Conservation (phyloP, 805 yeast genomes). For the Alloascoidea africana region DNA sequence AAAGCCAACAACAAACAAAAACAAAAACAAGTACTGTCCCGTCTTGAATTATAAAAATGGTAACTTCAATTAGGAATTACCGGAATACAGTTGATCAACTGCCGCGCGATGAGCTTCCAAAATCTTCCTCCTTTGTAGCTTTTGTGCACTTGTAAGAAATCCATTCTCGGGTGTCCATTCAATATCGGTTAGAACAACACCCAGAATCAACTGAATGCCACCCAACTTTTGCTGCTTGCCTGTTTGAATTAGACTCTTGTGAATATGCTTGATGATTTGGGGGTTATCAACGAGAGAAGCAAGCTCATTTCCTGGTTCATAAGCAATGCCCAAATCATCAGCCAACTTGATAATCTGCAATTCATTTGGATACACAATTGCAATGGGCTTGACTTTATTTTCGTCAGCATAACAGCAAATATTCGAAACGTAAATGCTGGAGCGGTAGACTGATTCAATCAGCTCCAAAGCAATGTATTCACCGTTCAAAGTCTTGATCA, state of each 20-base stretch:
- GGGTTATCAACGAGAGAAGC: constrained; percentile 35
- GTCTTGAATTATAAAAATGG: too few relatives aligned
- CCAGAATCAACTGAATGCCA: constrained; percentile 77
- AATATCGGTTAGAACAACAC: constrained; percentile 62
- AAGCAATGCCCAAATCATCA: constrained; percentile 34
- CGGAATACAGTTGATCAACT: constrained; percentile 48
- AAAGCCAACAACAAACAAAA: too few relatives aligned
- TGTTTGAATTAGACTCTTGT: constrained; percentile 47
- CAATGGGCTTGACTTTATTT: constrained; percentile 79
- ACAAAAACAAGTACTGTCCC: too few relatives aligned
- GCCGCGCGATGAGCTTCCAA: constrained; percentile 48
- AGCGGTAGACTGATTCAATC: constrained; percentile 80
- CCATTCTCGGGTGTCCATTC: constrained; percentile 99
- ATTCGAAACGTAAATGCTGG: constrained; percentile 61
- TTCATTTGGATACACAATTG: constrained; percentile 76
- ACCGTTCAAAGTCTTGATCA: constrained; percentile 92
- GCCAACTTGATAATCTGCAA: constrained; percentile 45
- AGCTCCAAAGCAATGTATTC: constrained; percentile 96
- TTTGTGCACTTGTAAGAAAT: constrained; percentile 88
- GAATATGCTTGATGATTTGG: constrained; percentile 38
- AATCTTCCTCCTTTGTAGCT: constrained; percentile 87
- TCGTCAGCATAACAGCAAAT: constrained; percentile 90
- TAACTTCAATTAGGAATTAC: too few relatives aligned
- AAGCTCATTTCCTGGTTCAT: constrained; percentile 28
- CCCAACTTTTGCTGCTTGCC: constrained; percentile 69